These are phyloP conservation scores for Lentinula sp. DNA, from an alignment of 768 basidiomycete species.

Conservation along the genomic window DNA sequence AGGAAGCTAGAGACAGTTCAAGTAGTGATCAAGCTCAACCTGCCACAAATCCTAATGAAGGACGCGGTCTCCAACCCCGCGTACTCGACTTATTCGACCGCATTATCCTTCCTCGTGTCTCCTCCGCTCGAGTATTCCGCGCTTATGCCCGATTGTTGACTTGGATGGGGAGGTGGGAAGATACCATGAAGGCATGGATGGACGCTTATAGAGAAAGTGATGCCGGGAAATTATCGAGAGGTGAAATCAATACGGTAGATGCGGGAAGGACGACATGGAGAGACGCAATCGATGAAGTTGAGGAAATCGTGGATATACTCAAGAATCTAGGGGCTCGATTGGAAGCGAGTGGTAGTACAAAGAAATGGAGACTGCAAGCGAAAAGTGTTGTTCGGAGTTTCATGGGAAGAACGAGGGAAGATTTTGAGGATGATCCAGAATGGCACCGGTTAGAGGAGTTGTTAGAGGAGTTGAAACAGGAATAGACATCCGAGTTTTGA, in stretches of 20 bases:
- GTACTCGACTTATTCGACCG: conserved; percentile 71
- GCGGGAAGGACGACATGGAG: conserved; percentile 48
- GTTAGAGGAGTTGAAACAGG: conserved; percentile 56
- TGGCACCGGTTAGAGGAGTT: conserved; percentile 65
- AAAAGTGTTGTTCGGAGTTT: conserved; percentile 86
- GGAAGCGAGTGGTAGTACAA: conserved; percentile 28
- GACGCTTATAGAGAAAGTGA: conserved; percentile 75
- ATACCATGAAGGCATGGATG: conserved; percentile 76
- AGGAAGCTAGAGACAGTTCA: conserved; percentile 23
- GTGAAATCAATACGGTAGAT: conserved; percentile 37
- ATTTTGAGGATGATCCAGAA: conserved; percentile 85
- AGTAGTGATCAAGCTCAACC: conserved; percentile 14
- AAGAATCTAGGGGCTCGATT: conserved; percentile 73
- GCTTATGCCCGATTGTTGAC: conserved; percentile 78
- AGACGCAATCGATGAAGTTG: conserved; percentile 72
- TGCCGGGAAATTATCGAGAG: conserved; percentile 55
- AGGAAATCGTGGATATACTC: conserved; percentile 79
- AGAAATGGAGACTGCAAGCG: conserved; percentile 82
- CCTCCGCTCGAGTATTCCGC: conserved; percentile 64
- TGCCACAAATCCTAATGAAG: conserved; percentile 49
- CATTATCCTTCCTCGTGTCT: conserved; percentile 77
- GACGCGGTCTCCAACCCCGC: conserved; percentile 57
- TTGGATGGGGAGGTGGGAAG: conserved; percentile 67
- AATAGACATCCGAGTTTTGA: conserved; percentile 1
- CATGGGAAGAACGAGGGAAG: conserved; percentile 73